Conservation (phyloP, 1,284 basidiomycete genomes). For the Microbotryum silenes-acaulis region DNA sequence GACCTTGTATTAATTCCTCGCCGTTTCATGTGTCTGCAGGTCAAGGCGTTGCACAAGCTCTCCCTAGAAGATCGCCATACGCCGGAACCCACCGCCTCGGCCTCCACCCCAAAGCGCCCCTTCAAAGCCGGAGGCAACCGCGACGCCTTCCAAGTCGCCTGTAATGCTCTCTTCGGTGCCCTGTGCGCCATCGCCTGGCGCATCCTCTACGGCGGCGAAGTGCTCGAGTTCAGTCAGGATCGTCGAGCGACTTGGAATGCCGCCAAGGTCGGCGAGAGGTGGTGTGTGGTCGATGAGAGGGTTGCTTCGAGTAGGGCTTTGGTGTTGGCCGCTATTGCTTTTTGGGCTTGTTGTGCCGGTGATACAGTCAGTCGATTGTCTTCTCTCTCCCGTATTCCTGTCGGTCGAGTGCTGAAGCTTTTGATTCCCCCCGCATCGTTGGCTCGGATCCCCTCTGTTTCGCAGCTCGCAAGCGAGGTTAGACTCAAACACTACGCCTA, state of each 20-base stretch:
- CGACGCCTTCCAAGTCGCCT: conserved; percentile 64
- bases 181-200: conserved; percentile 39
- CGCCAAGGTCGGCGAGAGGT: conserved; percentile 37
- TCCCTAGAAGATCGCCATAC: conserved; percentile 56
- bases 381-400: no score
- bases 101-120: conserved; percentile 53
- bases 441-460: neutral
- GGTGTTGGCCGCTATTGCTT: conserved; percentile 55
- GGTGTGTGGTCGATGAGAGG: conserved; percentile 52
- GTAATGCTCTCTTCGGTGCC: conserved; percentile 59
- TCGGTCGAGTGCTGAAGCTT: neutral
- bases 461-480: conserved; percentile 28
- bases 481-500: neutral
- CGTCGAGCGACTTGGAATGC: conserved; percentile 9
- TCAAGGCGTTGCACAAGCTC: conserved; percentile 53
- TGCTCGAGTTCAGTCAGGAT: conserved; percentile 2
- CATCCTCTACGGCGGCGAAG: conserved; percentile 28
- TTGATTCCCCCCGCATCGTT: conserved; percentile 14
- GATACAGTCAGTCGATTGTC: conserved; percentile 57
- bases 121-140: conserved; percentile 52
- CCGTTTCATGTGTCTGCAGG: conserved; percentile 31
- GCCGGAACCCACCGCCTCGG: neutral
- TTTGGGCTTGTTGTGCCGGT: conserved; percentile 69
- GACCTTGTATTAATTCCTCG: no score
- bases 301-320: conserved; percentile 53